Evolutionary conservation across 768 basidiomycete species (phyloP).

Genomic region (Hypsizygus marmoreus): DNA sequence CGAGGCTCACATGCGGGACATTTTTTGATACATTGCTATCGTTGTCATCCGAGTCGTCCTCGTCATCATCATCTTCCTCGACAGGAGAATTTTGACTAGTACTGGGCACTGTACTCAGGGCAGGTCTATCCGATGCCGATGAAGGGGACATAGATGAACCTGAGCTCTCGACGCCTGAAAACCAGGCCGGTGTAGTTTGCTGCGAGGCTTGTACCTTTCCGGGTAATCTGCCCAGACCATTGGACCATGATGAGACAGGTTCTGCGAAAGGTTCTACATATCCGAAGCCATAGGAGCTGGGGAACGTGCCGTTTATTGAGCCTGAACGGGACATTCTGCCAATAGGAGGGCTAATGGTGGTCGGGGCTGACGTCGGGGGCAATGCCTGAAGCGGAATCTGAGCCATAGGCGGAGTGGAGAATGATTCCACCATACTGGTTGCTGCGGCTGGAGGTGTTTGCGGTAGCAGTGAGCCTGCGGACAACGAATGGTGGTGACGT

Average conservation of each 20-base stretch:
- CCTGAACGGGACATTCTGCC: slow-evolving; percentile 62
- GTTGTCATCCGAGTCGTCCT: slow-evolving; percentile 42
- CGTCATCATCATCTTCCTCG: slow-evolving; percentile 52
- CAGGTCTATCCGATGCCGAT: slow-evolving; percentile 28
- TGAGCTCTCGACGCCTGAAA: slow-evolving; percentile 18
- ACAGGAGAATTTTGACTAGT: slow-evolving; percentile 43
- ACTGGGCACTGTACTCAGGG: slow-evolving; percentile 23
- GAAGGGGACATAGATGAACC: slow-evolving; percentile 27
- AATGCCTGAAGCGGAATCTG: slow-evolving; percentile 21
- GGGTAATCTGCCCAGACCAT: slow-evolving; percentile 10
- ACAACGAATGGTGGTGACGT: slow-evolving; percentile 45
- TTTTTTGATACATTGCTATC: slow-evolving; percentile 27
- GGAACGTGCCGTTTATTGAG: slow-evolving; percentile 50
- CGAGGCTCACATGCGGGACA: slow-evolving; percentile 16
- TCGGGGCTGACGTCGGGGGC: slow-evolving; percentile 11
- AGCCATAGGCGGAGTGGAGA: slow-evolving; percentile 18
- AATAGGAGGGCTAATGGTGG: slow-evolving; percentile 37
- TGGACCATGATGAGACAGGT: slow-evolving; percentile 18
- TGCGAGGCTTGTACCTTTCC: slow-evolving; percentile 7
- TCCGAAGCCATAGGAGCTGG: slow-evolving; percentile 38
- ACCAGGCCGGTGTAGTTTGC: slow-evolving; percentile 17
- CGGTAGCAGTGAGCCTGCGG: slow-evolving; percentile 35
- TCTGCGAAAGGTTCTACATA: slow-evolving; percentile 32
- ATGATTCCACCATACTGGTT: slow-evolving; percentile 17
- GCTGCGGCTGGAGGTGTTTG: slow-evolving; percentile 17